phyloP scores from a whole-genome alignment of 169 alveolate genomes.

The Amoebophrya sp. region DNA sequence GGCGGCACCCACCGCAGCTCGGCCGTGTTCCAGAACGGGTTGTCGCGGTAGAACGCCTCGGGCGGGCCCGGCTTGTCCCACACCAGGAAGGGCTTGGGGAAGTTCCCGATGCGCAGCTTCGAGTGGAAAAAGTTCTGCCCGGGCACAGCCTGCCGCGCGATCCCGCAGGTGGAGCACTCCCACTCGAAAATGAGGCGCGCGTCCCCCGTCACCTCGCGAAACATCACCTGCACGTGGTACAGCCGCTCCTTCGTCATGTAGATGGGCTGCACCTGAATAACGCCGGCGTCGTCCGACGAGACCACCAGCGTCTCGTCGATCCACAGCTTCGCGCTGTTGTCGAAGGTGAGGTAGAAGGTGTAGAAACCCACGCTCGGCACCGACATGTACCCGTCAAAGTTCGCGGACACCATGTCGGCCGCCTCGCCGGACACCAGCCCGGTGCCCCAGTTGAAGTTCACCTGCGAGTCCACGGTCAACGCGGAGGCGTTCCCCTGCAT shows the following conservation, averaged over 20 bases:
- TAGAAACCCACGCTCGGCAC: conserved; percentile 23
- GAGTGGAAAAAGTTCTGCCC: conserved; percentile 21
- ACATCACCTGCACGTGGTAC: conserved; percentile 27
- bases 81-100: conserved; percentile 26
- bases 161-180: conserved; percentile 11
- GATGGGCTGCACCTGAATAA: conserved; percentile 15
- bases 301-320: conserved; percentile 22
- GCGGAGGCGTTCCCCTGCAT: conserved; percentile 28
- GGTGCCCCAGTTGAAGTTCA: conserved; percentile 32
- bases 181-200: conserved; percentile 27
- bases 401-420: conserved; percentile 24
- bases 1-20: conserved; percentile 7
- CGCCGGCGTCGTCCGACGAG: conserved; percentile 24
- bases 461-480: conserved; percentile 14
- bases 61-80: conserved; percentile 30
- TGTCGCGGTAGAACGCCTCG: conserved; percentile 30
- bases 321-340: conserved; percentile 35
- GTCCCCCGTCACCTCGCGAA: conserved; percentile 27
- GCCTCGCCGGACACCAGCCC: conserved; percentile 32
- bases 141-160: conserved; percentile 13
- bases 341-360: conserved; percentile 28
- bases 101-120: conserved; percentile 14
- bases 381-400: conserved; percentile 24
- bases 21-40: conserved; percentile 21
- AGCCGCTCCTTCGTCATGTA: conserved; percentile 16